Evolutionary conservation across 83 land plant species (phyloP).

Genomic region (Larix sibirica): DNA sequence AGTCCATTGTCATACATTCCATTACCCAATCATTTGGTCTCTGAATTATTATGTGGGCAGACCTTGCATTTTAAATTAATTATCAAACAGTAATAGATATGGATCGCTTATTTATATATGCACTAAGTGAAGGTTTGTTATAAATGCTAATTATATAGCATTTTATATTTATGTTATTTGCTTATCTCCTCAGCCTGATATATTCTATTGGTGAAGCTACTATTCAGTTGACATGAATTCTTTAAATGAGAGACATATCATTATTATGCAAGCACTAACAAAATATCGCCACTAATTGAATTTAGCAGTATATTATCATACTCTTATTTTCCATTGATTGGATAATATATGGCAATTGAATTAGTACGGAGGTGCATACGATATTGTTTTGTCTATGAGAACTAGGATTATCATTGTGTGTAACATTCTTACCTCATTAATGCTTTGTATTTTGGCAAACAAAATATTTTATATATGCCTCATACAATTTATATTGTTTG

Average conservation of each 20-base stretch:
- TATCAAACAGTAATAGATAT: too few relatives aligned
- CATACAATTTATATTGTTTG: neutral
- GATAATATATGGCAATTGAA: neutral
- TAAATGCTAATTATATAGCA: too few relatives aligned
- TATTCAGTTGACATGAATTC: neutral
- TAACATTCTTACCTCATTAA: neutral
- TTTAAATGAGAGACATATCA: neutral
- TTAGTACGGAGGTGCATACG: neutral
- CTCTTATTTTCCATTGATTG: too few relatives aligned
- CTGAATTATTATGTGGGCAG: too few relatives aligned
- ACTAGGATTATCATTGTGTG: neutral
- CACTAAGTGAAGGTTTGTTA: too few relatives aligned
- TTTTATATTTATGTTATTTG: too few relatives aligned
- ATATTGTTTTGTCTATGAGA: neutral
- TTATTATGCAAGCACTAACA: too few relatives aligned
- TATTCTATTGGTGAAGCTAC: neutral
- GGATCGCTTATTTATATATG: too few relatives aligned
- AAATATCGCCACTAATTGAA: neutral
- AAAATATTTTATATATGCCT: neutral
- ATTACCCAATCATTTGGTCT: too few relatives aligned
- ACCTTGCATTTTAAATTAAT: too few relatives aligned
- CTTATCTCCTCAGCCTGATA: neutral
- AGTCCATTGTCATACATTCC: too few relatives aligned
- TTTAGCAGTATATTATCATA: neutral
- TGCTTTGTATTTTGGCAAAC: neutral